These are phyloP conservation scores for Yamadazyma diospyri DNA, from an alignment of 1,139 yeast species.

Conservation along the genomic window DNA sequence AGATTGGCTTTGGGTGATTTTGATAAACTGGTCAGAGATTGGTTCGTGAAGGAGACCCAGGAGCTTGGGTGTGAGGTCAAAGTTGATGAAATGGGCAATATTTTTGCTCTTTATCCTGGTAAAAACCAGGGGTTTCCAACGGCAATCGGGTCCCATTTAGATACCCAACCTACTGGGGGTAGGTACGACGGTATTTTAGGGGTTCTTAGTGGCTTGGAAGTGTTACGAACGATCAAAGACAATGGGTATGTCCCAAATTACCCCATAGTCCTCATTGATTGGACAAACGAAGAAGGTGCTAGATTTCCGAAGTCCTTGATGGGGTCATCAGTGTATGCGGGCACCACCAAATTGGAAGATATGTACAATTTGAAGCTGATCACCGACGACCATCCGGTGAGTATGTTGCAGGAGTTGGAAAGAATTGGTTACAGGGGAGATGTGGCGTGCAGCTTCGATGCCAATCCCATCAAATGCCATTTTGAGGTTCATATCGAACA, in stretches of 20 bases:
- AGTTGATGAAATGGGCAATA: constrained; percentile 63
- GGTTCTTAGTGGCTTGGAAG: constrained; percentile 64
- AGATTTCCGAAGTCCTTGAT: constrained; percentile 65
- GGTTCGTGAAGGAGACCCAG: constrained; percentile 56
- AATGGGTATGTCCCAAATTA: constrained; percentile 55
- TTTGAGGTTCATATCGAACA: constrained; percentile 76
- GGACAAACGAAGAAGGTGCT: constrained; percentile 83
- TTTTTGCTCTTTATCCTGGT: constrained; percentile 64
- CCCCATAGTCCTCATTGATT: constrained; percentile 61
- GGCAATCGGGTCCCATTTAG: constrained; percentile 71
- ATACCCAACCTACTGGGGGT: constrained; percentile 80
- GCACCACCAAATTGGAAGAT: constrained; percentile 40
- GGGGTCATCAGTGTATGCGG: constrained; percentile 69
- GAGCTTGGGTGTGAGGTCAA: constrained; percentile 54
- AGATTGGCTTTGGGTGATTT: constrained; percentile 59
- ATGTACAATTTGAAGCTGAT: constrained; percentile 52
- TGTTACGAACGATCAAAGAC: constrained; percentile 60
- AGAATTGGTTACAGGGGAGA: constrained; percentile 63
- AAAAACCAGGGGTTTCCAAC: constrained; percentile 50
- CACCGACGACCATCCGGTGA: constrained; percentile 47
- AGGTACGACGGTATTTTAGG: constrained; percentile 72
- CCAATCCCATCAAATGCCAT: constrained; percentile 61
- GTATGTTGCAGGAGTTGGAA: constrained; percentile 52
- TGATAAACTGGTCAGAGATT: constrained; percentile 64
- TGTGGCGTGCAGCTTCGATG: constrained; percentile 41